A percentile compares a stretch with the other conserved stretches of the same genome.
phyloP scores from a whole-genome alignment of 106 monocot species.

The Narthecium ossifragum region DNA sequence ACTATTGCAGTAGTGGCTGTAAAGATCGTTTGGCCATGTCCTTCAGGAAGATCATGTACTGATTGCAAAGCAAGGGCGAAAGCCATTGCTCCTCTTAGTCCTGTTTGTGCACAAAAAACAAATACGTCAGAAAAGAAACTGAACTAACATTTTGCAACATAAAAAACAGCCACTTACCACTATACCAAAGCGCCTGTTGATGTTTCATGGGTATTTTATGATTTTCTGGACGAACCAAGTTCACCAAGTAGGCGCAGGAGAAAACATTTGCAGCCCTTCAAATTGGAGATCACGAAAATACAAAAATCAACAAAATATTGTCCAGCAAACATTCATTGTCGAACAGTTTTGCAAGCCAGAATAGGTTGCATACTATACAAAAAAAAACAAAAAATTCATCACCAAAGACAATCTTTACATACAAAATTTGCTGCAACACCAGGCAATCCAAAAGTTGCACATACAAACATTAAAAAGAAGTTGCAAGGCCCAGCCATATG shows the following conservation, averaged over 20 bases:
- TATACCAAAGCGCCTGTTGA: constrained; percentile 98
- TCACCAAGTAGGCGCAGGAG: constrained; percentile 85
- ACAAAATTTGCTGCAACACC: too few relatives aligned
- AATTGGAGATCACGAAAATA: constrained; percentile 14
- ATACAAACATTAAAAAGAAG: too few relatives aligned
- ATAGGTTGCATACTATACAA: too few relatives aligned
- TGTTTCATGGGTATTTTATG: constrained; percentile 75
- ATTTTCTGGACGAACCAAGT: constrained; percentile 65
- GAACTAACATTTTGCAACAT: constrained; percentile 4
- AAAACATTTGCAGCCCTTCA: constrained; percentile 96
- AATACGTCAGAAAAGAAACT: neutral
- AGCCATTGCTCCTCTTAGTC: constrained; percentile 98
- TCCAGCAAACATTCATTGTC: too few relatives aligned
- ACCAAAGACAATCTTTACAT: too few relatives aligned
- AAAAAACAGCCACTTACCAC: constrained; percentile 44
- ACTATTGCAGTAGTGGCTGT: constrained; percentile 95
- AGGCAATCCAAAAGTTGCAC: too few relatives aligned
- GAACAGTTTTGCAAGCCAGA: too few relatives aligned
- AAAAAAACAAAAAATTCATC: too few relatives aligned
- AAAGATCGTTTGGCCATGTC: constrained; percentile 92
- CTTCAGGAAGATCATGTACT: constrained; percentile 93
- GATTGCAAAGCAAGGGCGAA: constrained; percentile 99
- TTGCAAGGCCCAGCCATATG: too few relatives aligned
- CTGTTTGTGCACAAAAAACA: constrained; percentile 29
- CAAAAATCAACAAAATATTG: too few relatives aligned